Percentiles rank a stretch among this genome's conserved stretches.
Conservation (phyloP, 2,329 filamentous ascomycete species). For the Colletotrichum tropicale region DNA sequence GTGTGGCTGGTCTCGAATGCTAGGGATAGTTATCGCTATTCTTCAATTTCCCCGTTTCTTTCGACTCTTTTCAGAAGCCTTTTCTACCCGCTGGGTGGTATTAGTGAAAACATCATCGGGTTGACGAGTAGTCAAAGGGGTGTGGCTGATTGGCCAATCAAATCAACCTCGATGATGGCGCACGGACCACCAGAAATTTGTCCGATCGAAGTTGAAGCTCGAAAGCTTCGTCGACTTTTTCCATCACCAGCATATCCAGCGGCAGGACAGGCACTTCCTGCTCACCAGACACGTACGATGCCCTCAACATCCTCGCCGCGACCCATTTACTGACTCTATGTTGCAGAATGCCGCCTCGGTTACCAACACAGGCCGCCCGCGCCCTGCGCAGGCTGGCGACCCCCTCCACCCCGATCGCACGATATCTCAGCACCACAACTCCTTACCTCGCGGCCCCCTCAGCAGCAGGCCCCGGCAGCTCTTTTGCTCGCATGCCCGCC, state of each 20-base stretch:
- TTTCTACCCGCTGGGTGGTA: not conserved
- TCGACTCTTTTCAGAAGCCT: not conserved
- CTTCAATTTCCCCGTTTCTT: not conserved
- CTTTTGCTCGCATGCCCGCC: slow-evolving; percentile 40
- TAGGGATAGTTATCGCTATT: accelerated
- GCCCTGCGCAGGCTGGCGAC: slow-evolving; percentile 19
- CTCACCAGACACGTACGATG: slow-evolving; percentile 4
- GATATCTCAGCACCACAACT: slow-evolving; percentile 10
- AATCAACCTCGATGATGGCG: not conserved
- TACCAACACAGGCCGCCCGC: slow-evolving; percentile 18
- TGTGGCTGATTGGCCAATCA: slow-evolving; percentile 15
- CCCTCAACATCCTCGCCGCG: not conserved
- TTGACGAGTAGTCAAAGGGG: not conserved
- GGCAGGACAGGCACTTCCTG: slow-evolving; percentile 2
- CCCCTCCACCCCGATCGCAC: slow-evolving; percentile 9
- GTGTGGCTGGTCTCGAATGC: not conserved
- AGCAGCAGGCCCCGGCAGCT: slow-evolving; percentile 27
- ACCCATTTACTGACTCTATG: not conserved
- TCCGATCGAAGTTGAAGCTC: slow-evolving; percentile 11
- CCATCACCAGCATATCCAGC: not conserved
- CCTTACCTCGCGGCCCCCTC: slow-evolving; percentile 25
- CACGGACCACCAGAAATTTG: slow-evolving; percentile 22
- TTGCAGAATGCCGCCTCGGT: slow-evolving; percentile 18
- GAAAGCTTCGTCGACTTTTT: slow-evolving; percentile 18
- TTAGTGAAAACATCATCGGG: not conserved